Percentiles rank a stretch among this genome's conserved stretches.
Evolutionary conservation across 768 basidiomycete species (phyloP).

Genomic region (Cystofilobasidium capitatum): DNA sequence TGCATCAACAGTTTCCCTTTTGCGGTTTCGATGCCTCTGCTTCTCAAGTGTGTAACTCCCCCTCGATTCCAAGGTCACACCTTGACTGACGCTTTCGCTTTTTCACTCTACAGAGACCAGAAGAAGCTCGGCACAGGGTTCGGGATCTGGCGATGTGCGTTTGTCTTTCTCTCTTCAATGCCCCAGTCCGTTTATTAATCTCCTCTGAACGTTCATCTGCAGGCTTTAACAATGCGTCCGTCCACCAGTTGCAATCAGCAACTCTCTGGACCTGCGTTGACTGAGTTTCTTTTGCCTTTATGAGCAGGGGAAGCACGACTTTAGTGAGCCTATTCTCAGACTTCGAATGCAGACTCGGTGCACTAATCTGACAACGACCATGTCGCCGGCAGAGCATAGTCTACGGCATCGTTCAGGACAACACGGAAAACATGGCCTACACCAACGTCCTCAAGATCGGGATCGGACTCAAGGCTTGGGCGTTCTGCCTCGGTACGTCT

Average conservation of each 20-base stretch:
- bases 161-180: background rate
- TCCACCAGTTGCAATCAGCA: background rate
- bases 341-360: background rate
- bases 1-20: slow-evolving; percentile 1
- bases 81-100: background rate
- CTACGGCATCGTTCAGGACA: slow-evolving; percentile 13
- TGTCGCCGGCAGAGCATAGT: slow-evolving; percentile 1
- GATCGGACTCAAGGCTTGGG: slow-evolving; percentile 19
- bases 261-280: background rate
- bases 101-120: slow-evolving; percentile 7
- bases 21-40: background rate
- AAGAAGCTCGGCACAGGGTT: slow-evolving; percentile 15
- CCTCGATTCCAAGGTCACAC: background rate
- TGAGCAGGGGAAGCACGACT: background rate
- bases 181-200: background rate
- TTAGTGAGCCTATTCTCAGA: background rate
- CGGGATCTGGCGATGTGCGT: background rate
- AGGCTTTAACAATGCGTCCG: slow-evolving; percentile 23
- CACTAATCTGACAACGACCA: background rate
- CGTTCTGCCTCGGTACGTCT: slow-evolving; percentile 17
- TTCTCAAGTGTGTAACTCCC: background rate
- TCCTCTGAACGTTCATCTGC: background rate
- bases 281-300: background rate
- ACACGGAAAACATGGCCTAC: slow-evolving; percentile 7
- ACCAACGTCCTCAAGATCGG: slow-evolving; percentile 16